Conservation (phyloP, 306 rosid genomes). For the Vachellia pachyceras region DNA sequence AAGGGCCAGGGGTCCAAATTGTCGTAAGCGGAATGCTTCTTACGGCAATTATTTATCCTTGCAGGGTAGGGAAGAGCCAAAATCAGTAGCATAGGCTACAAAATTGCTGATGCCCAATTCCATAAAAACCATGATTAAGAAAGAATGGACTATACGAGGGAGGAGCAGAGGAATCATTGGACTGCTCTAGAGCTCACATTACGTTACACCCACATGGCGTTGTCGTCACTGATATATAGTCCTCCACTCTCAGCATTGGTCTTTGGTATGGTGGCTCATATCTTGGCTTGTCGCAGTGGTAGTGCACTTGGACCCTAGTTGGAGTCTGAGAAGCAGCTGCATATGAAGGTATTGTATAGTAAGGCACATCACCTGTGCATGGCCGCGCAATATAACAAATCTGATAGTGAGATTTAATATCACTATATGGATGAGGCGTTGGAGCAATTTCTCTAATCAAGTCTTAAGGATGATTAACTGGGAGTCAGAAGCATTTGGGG, state of each 20-base stretch:
- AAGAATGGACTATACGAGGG: background rate
- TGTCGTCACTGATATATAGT: constrained; percentile 53
- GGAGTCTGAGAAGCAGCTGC: background rate
- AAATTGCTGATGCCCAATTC: constrained; percentile 24
- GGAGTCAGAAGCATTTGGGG: no score
- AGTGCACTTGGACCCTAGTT: constrained; percentile 23
- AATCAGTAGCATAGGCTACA: background rate
- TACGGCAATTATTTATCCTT: background rate
- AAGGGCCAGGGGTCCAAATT: background rate
- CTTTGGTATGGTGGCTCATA: constrained; percentile 24
- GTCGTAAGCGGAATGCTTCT: background rate
- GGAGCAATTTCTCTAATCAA: no score
- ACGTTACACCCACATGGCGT: constrained; percentile 48
- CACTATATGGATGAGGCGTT: no score
- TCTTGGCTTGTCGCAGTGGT: constrained; percentile 21
- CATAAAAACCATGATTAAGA: background rate
- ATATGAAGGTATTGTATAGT: no score
- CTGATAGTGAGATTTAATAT: no score
- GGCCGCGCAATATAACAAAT: no score
- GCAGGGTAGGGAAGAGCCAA: background rate
- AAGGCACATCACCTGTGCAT: no score
- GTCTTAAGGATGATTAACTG: no score
- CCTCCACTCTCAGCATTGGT: constrained; percentile 39
- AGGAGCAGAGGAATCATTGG: no score
- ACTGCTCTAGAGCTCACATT: constrained; percentile 34